phyloP scores from a whole-genome alignment of 768 basidiomycete species.

The Tephrocybe sp. region DNA sequence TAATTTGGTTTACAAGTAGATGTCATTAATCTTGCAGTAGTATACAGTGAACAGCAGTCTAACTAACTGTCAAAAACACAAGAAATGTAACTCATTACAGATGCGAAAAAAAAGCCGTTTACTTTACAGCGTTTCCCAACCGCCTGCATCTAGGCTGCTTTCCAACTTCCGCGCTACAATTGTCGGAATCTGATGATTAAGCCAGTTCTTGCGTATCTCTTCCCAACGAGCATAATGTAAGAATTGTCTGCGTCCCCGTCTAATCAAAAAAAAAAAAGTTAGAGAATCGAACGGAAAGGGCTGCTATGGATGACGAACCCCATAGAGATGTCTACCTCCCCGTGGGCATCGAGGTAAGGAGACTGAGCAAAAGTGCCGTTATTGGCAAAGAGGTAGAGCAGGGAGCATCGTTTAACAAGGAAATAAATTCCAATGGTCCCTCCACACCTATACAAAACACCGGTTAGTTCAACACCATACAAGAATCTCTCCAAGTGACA shows the following conservation, averaged over 20 bases:
- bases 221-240: conserved; percentile 85
- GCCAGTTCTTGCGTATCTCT: conserved; percentile 88
- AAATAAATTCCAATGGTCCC: conserved; percentile 89
- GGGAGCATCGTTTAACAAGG: conserved; percentile 86
- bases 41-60: no score
- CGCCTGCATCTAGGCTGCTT: no score
- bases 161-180: no score
- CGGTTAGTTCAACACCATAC: neutral
- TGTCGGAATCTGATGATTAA: conserved; percentile 86
- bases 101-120: no score
- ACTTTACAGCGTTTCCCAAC: no score
- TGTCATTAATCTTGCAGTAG: no score
- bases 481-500: neutral
- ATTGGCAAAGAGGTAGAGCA: conserved; percentile 84
- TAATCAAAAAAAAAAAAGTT: conserved; percentile 26
- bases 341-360: conserved; percentile 92
- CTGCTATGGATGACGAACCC: conserved; percentile 46
- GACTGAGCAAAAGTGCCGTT: conserved; percentile 87
- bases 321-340: conserved; percentile 90
- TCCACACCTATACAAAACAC: conserved; percentile 62
- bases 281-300: neutral
- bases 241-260: conserved; percentile 87
- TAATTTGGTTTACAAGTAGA: no score
- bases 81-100: no score
- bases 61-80: no score